phyloP scores from a whole-genome alignment of 2,329 filamentous ascomycete species.

The Ceratocystis smalleyi region DNA sequence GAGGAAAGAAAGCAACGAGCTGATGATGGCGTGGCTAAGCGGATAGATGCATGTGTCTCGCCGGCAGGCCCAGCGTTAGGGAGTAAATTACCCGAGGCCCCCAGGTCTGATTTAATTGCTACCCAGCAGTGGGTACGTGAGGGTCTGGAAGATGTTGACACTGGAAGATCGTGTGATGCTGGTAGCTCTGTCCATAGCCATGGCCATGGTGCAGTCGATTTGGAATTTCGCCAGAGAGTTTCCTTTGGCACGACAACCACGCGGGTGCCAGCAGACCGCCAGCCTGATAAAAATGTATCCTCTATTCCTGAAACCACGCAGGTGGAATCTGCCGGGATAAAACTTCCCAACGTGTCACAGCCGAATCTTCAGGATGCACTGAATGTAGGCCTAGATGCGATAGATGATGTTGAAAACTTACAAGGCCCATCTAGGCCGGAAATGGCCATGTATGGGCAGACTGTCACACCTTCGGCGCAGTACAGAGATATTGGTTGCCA shows the following conservation, averaged over 20 bases:
- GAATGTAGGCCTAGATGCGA: neutral
- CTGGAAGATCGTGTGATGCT: neutral
- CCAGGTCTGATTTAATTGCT: neutral
- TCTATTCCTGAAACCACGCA: neutral
- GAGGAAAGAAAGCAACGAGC: neutral
- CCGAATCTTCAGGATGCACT: neutral
- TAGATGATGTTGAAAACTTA: neutral
- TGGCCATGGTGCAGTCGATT: neutral
- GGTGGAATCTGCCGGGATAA: neutral
- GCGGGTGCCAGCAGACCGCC: neutral
- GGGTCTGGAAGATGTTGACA: neutral
- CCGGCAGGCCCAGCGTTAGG: neutral
- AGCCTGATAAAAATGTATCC: neutral
- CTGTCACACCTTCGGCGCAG: neutral
- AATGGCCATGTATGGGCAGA: too few species aligned
- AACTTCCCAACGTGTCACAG: neutral
- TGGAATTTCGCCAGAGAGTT: neutral
- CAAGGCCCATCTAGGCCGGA: neutral
- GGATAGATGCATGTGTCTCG: neutral
- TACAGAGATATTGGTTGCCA: constrained; percentile 14
- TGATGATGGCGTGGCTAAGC: neutral
- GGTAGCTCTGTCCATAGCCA: neutral
- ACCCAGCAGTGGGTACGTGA: neutral
- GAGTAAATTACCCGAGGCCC: neutral
- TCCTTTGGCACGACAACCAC: neutral